These are phyloP conservation scores for Cytidiella melzeri DNA, from an alignment of 768 basidiomycete genomes.

Conservation along the genomic window DNA sequence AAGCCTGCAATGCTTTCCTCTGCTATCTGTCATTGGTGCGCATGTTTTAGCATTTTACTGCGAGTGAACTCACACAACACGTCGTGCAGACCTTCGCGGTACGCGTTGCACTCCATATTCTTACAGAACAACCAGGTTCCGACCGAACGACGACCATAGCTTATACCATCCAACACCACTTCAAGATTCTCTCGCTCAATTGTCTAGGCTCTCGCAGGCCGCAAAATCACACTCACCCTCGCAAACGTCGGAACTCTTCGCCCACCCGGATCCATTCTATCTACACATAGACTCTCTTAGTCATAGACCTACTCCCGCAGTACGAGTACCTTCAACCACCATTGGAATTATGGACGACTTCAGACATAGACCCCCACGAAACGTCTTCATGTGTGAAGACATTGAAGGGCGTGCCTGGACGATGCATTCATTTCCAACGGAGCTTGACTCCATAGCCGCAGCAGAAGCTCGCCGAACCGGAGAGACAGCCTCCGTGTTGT, in stretches of 20 bases:
- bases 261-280: conserved; percentile 28
- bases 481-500: background rate
- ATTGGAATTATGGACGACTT: background rate
- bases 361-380: background rate
- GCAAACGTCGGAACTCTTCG: conserved; percentile 25
- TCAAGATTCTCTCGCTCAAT: conserved; percentile 6
- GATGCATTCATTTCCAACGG: background rate
- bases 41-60: conserved; percentile 9
- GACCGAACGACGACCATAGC: conserved; percentile 1
- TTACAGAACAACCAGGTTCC: conserved; percentile 7
- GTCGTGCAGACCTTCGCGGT: conserved; percentile 24
- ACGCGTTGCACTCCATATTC: conserved; percentile 15
- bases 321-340: background rate
- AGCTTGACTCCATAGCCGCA: background rate
- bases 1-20: conserved; percentile 41
- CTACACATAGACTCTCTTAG: conserved; percentile 27
- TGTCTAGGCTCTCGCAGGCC: background rate
- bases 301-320: conserved; percentile 9
- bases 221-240: background rate
- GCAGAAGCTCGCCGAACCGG: conserved; percentile 6
- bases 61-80: background rate
- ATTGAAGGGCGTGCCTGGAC: background rate
- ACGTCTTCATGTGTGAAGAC: background rate
- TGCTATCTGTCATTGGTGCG: conserved; percentile 58
- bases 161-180: conserved; percentile 18